Base-by-base conservation (phyloP, 257 asterid species). In the Solanum bulbocastanum region DNA sequence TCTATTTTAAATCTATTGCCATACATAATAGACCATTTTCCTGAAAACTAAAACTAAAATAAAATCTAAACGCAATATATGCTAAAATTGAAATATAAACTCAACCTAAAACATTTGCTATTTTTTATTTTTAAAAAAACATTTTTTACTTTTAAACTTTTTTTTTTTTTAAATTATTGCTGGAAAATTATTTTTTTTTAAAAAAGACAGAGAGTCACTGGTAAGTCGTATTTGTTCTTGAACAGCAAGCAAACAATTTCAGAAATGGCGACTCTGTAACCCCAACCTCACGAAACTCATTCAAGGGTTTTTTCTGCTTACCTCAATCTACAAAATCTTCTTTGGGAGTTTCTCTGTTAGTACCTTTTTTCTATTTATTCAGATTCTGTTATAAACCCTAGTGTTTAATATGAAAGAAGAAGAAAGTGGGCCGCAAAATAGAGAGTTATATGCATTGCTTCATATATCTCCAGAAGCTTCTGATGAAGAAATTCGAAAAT, bases 381-480 rank as follows among this genome's bases (percentile, higher is more conserved):
- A 74, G 18, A 37, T 37, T 73, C 27, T 37, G 16, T 71, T 25
- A 69, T 58, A 83, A 62, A 62, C 62, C 75, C 81, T 78, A 69
- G 15, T 44, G 65, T 79, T 72, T 10, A 49, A 10, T 82, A 92
- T 88, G 92, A 44, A 60, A 66, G 92, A 75, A 79, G 88, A 83
- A 23, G 90, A 84, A 30, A 86, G 25, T 12, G 91, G 87, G 83
- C 30, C 84, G 23, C 89, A 86, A 72, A 92, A 93, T 90, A 95
- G 91, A 87, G 94, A 95, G 85, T 96, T 97, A 18, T 97, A 97
- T 86, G 99, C 99, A 86, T 83, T 94, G 87, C 97, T 96, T 83
- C 93, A 97, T 89, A 73, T 97, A 81, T 95, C 99, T 87, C 99
- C 99, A 11, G 93, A 96, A 92, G 99, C 99, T 65, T 95, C 99